Evolutionary conservation across 768 basidiomycete genomes (phyloP), one percentile per base, ranked within the genome.

Genomic region (Russula lepida): DNA sequence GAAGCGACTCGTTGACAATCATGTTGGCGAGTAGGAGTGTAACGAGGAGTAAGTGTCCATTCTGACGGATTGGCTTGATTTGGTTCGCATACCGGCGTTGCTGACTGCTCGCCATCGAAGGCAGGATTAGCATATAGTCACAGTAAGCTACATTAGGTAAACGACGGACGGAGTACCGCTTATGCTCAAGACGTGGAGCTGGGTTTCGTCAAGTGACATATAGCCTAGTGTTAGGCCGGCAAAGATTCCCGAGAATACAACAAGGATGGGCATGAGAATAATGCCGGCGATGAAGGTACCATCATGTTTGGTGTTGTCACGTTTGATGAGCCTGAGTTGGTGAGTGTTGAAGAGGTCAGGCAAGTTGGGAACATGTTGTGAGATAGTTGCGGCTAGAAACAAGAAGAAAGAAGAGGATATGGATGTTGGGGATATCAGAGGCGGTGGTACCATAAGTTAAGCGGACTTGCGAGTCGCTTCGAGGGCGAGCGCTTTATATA

Each of bases 131-230:
- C 35, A 59, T 63, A 63, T 60, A 35, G 57, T 51, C 12, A 41
- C 17, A 53, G 48, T 5, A 12, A 56, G 39, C 54, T 6, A 48
- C 51, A 25, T n/a, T 44, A 51, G 21, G 21, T 71, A 35, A 17
- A 47, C 25, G 3, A 75, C 88, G 60, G 67, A 91, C 89, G 86
- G 79, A 25, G 88, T 89, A 17, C 93, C 93, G 58, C 88, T 88
- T 62, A 92, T 85, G 64, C 86, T 84, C 23, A 95, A 74, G 3
- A 95, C 93, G 69, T 88, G 86, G 46, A 95, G 81, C 78, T 94
- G 92, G 43, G 92, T 94, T 72, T 89, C 89, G 73, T 95, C 92
- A 71, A 95, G 79, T 67, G 86, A 89, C 88, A 95, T 93, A 72
- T 92, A 94, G 35, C 92, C 92, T 49, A 95, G 77, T 60, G 93